phyloP scores from a whole-genome alignment of 202 grass and related monocot species.

The Brachypodium distachyon region DNA sequence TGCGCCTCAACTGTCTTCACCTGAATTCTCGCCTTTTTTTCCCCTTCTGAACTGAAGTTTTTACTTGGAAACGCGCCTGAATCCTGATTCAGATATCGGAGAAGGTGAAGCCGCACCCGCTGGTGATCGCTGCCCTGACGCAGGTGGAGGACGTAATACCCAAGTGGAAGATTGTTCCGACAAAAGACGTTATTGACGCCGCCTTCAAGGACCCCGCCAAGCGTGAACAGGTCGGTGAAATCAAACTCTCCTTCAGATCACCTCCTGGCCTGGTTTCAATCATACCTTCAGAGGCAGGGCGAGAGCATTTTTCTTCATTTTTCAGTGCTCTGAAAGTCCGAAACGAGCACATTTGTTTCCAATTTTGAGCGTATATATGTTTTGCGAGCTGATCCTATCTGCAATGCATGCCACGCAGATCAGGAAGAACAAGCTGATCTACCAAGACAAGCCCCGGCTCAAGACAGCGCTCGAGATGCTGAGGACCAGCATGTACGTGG shows the following conservation, averaged over 20 bases:
- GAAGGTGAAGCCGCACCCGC: constrained; percentile 78
- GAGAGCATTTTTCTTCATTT: neutral
- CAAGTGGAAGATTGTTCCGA: constrained; percentile 86
- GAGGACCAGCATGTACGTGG: constrained; percentile 75
- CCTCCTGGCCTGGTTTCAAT: neutral
- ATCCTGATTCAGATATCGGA: constrained; percentile 69
- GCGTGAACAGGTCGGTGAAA: constrained; percentile 47
- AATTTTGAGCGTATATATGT: too few relatives aligned
- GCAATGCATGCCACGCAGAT: constrained; percentile 50
- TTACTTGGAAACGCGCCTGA: neutral
- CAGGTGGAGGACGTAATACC: constrained; percentile 84
- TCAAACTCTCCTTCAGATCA: neutral
- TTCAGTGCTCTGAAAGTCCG: neutral
- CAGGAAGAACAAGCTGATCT: constrained; percentile 76
- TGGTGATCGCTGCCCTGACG: constrained; percentile 64
- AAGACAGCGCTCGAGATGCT: constrained; percentile 85
- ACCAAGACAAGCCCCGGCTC: constrained; percentile 85
- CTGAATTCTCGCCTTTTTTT: too few relatives aligned
- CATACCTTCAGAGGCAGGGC: neutral
- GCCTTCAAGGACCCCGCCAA: constrained; percentile 87
- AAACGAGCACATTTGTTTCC: too few relatives aligned
- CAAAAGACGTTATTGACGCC: constrained; percentile 80
- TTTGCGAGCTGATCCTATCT: too few relatives aligned
- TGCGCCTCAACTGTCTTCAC: constrained; percentile 4
- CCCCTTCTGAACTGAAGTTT: neutral